These are phyloP conservation scores for Polytrichum commune DNA, from an alignment of 225 moss, liverwort and hornwort genomes.

Conservation along the genomic window DNA sequence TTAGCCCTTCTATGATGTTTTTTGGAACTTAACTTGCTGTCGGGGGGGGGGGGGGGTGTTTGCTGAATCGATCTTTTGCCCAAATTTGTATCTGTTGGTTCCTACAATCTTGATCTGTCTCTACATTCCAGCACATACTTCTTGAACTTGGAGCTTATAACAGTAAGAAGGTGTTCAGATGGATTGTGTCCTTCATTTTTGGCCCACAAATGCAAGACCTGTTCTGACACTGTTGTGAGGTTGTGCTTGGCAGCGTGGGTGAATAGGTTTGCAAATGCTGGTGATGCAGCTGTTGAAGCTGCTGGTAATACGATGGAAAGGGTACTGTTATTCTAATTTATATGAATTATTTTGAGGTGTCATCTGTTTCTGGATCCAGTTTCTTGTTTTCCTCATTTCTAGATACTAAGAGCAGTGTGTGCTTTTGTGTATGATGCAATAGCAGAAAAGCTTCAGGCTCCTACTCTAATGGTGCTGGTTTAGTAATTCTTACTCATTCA, in stretches of 20 bases:
- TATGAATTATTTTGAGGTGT: background rate
- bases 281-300: slow-evolving; percentile 84
- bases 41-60: too few species aligned
- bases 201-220: background rate
- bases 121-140: background rate
- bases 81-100: background rate
- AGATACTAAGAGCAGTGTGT: background rate
- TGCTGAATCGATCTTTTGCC: too few species aligned
- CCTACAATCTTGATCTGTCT: background rate
- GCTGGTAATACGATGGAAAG: slow-evolving; percentile 77
- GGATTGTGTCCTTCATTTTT: background rate
- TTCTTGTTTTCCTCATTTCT: background rate
- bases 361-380: background rate
- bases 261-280: slow-evolving; percentile 97
- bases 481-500: too few species aligned
- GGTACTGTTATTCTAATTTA: slow-evolving; percentile 32
- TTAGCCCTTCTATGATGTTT: too few species aligned
- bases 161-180: background rate
- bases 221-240: slow-evolving; percentile 10
- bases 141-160: background rate
- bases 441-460: background rate
- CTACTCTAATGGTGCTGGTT: too few species aligned
- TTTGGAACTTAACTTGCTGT: too few species aligned
- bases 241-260: slow-evolving; percentile 71
- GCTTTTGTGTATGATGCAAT: background rate